These are phyloP conservation scores for Xylaria sp. DNA, from an alignment of 2,329 filamentous ascomycete species.

Conservation along the genomic window DNA sequence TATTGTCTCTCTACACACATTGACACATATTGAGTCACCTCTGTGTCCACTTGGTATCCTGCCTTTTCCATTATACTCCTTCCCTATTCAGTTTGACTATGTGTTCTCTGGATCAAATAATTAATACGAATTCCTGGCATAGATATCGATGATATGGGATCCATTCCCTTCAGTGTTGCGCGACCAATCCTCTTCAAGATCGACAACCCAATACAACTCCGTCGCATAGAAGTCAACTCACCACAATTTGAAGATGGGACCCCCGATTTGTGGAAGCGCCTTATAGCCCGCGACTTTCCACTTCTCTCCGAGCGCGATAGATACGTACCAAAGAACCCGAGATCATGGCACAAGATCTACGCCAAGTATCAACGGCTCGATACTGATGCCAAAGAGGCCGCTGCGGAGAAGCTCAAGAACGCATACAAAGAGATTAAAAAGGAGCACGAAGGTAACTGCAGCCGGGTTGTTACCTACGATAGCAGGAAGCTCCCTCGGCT, in stretches of 20 bases:
- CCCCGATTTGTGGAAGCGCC: conserved; percentile 74
- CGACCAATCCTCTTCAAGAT: conserved; percentile 73
- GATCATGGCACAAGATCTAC: conserved; percentile 81
- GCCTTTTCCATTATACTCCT: background rate
- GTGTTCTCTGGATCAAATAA: conserved; percentile 20
- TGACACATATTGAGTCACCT: background rate
- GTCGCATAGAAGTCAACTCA: conserved; percentile 73
- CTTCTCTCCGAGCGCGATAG: conserved; percentile 65
- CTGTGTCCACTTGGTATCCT: background rate
- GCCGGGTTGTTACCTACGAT: conserved; percentile 58
- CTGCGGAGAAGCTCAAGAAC: conserved; percentile 62
- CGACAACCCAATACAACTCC: conserved; percentile 75
- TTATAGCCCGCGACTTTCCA: conserved; percentile 81
- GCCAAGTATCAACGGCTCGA: conserved; percentile 67
- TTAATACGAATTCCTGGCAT: background rate
- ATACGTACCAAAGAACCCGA: conserved; percentile 68
- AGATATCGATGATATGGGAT: conserved; percentile 71
- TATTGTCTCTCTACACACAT: conserved; percentile 1
- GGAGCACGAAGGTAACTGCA: conserved; percentile 61
- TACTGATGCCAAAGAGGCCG: conserved; percentile 59
- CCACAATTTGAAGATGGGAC: conserved; percentile 76
- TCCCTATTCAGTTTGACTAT: background rate
- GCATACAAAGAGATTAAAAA: conserved; percentile 63
- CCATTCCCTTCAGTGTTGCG: conserved; percentile 70
- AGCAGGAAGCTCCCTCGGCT: conserved; percentile 51